These are phyloP conservation scores for Diplodia intermedia DNA, from an alignment of 2,329 filamentous ascomycete species.

Conservation along the genomic window DNA sequence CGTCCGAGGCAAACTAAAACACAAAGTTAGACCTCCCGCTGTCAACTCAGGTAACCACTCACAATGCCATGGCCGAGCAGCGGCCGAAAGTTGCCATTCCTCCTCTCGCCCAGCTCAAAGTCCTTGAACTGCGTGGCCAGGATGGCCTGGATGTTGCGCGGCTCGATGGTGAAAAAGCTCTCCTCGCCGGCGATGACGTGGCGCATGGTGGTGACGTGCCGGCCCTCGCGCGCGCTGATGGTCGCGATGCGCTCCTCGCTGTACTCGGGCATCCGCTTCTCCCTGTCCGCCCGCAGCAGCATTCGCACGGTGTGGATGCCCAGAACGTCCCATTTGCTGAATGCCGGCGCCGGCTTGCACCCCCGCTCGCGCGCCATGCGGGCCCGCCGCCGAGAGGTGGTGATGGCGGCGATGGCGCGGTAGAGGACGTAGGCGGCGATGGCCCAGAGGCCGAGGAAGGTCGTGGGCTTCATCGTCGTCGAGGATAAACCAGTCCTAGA, in stretches of 20 bases:
- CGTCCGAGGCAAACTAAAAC: conserved; percentile 54
- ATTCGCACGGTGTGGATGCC: conserved; percentile 58
- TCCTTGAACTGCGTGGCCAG: conserved; percentile 56
- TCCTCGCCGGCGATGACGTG: conserved; percentile 51
- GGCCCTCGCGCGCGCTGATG: conserved; percentile 37
- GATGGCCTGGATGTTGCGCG: conserved; percentile 57
- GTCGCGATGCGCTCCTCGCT: conserved; percentile 38
- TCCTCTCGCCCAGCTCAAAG: conserved; percentile 49
- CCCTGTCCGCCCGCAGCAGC: conserved; percentile 49
- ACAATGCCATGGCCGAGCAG: conserved; percentile 53
- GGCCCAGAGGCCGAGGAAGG: conserved; percentile 40
- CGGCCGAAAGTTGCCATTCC: conserved; percentile 48
- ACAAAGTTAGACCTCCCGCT: conserved; percentile 35
- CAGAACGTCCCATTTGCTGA: conserved; percentile 59
- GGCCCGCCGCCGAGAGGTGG: conserved; percentile 43
- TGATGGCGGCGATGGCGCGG: conserved; percentile 45
- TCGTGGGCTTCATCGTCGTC: conserved; percentile 39
- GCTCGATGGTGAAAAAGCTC: conserved; percentile 53
- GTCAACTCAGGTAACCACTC: background rate
- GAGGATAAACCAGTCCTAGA: background rate
- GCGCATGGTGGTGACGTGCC: conserved; percentile 40
- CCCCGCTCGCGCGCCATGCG: conserved; percentile 50
- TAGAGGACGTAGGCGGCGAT: conserved; percentile 46
- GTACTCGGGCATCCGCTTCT: conserved; percentile 44
- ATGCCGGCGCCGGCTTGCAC: conserved; percentile 54